Base-by-base conservation (phyloP, 257 asterid species). In the Solanum infundibuliforme region DNA sequence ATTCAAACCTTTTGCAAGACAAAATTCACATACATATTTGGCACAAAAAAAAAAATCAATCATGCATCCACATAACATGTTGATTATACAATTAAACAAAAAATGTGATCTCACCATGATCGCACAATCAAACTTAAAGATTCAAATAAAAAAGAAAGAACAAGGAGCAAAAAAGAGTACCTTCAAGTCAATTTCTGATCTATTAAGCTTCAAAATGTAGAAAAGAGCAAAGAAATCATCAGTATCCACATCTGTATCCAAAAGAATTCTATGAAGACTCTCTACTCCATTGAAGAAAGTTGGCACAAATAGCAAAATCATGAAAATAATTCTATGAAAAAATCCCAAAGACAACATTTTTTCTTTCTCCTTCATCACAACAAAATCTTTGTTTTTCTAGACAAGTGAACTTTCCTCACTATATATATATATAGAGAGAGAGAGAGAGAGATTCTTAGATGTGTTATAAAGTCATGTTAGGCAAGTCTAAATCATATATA, bases 181-280 rank as follows among this genome's bases (percentile, higher is more conserved):
- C 98, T 95, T 96, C 90, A 96, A 91, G 87, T 96, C 93, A 79
- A 96, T 90, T 38, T 91, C 89, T 21, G 99, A 76, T 39, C 35
- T 12, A 41, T 76, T 76, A 38, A 76, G 58, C 83, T 76, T 76
- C 35, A 38, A 76, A 76, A 76, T 43, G 83, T 76, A 76, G 10
- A 76, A 76, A 5, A 76, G 34, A 38, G 83, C 83, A 76, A 76
- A 39, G 12, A 76, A 12, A 76, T 76, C 83, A 76, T 76, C 83
- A 23, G 60, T 76, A 39, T 12, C 83, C 58, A 76, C 29, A 6
- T 76, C 83, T 39, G 83, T 76, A 76, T 76, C 99, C 93, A 95
- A 83, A 2, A 96, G 90, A 90, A 96, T 95, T 89, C 98, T 89
- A 27, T 91, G 93, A 11, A 98, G 94, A 60, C 91, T 88, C 83